Evolutionary conservation across 2,329 filamentous ascomycete species (phyloP).

Genomic region (Hypoxylon sp.): DNA sequence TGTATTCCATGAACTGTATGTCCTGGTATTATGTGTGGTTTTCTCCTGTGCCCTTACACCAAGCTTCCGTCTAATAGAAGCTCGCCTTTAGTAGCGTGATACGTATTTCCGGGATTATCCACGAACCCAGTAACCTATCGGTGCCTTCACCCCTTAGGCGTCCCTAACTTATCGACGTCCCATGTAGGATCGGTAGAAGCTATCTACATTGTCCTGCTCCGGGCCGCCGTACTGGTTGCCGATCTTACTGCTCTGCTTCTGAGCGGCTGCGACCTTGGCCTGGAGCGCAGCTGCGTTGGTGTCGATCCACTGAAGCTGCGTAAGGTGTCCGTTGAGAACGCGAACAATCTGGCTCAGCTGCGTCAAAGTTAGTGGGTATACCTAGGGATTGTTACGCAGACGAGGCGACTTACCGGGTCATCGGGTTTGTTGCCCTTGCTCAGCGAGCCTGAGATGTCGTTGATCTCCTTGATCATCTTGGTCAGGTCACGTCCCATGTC

Average conservation of each 20-base stretch:
- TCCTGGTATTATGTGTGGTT: conserved; percentile 13
- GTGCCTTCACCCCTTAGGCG: neutral
- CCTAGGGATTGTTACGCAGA: neutral
- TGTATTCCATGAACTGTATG: conserved; percentile 11
- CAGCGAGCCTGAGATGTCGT: conserved; percentile 85
- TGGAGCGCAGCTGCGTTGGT: conserved; percentile 82
- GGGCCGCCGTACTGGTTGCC: conserved; percentile 64
- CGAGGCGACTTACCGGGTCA: conserved; percentile 71
- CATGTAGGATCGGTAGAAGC: conserved; percentile 90
- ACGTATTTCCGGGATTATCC: neutral
- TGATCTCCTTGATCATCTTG: conserved; percentile 99
- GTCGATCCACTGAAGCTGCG: conserved; percentile 93
- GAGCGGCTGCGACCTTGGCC: conserved; percentile 80
- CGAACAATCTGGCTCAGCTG: conserved; percentile 94
- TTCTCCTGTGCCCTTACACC: conserved; percentile 11
- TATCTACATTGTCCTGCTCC: conserved; percentile 79
- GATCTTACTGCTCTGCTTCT: conserved; percentile 75
- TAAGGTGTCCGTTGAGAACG: conserved; percentile 91
- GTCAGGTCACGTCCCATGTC: conserved; percentile 92
- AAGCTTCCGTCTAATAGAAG: conserved; percentile 6
- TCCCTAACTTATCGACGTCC: conserved; percentile 58
- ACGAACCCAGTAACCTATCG: neutral
- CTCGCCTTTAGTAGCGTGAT: neutral
- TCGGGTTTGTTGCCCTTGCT: conserved; percentile 90
- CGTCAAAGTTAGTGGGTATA: conserved; percentile 29